A percentile compares a stretch with the other conserved stretches of the same genome.
phyloP scores from a whole-genome alignment of 208 protist genomes.

The Trichomonas vaginalis region DNA sequence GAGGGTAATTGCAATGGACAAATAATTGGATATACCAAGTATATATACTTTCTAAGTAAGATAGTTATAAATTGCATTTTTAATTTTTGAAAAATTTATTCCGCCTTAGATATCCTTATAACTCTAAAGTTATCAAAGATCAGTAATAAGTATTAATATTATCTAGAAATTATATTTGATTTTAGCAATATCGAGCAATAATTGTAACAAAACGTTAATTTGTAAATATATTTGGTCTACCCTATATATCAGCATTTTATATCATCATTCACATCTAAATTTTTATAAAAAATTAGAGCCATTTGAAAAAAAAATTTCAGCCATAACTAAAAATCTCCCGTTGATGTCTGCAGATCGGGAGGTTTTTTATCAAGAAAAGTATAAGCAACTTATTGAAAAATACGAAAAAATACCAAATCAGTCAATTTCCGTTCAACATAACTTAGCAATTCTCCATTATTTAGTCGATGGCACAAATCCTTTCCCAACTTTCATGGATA shows the following conservation, averaged over 20 bases:
- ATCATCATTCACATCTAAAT: neutral
- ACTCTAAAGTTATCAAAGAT: too few species aligned
- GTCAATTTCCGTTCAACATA: neutral
- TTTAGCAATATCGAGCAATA: neutral
- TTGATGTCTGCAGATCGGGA: neutral
- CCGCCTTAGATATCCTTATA: too few species aligned
- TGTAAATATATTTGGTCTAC: neutral
- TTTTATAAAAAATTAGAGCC: neutral
- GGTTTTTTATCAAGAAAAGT: neutral
- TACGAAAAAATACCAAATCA: neutral
- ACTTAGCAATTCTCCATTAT: neutral
- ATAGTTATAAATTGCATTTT: too few species aligned
- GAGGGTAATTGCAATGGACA: too few species aligned
- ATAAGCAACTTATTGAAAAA: neutral
- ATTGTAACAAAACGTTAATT: neutral
- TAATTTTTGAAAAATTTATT: too few species aligned
- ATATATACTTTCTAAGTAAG: too few species aligned
- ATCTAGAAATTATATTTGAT: neutral
- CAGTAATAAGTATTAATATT: too few species aligned
- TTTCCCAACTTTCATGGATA: neutral
- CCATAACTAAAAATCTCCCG: neutral
- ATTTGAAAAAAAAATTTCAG: neutral
- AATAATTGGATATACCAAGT: too few species aligned
- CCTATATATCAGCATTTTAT: neutral
- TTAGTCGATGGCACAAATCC: neutral